Base-by-base conservation (phyloP, 2,329 filamentous ascomycete species). In the Claviceps purpurea region DNA sequence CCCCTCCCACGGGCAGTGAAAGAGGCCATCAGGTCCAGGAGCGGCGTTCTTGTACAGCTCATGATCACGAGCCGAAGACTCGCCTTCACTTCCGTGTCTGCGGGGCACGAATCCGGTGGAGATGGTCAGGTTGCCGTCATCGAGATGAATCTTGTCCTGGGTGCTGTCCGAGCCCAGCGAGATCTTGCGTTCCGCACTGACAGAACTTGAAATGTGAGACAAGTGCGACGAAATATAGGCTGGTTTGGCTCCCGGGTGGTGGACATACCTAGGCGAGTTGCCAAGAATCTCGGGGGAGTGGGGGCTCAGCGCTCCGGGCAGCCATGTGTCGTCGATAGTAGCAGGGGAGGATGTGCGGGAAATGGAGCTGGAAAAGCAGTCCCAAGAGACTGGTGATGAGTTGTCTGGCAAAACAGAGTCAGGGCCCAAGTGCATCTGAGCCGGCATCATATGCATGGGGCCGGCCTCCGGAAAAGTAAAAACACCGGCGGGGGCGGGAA, bases 1-100 rank as follows among this genome's bases (percentile, higher is more conserved):
- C 60, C 81, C 85, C 66, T 85, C 82, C 76, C 85, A 93, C 5
- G 91, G 91, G 76, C 91, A 97, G 72, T 95, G 89, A 73, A 93
- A 97, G 54, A 94, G 79, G 64, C 89, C 89, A 69, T 95, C 88
- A 38, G 75, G 67, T 42, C 77, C 68, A 10, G 83, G 78, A 47
- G 71, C 70, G 51, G 76, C 79, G 59, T 80, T 81, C 65, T 84
- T 83, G 73, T 90, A 91, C 13, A 88, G 72, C 20, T 75, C 77
- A 65, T 90, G 83, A 65, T 82, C 78, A 62, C 81, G 69, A 37
- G 79, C 80, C 57, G 75, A 74, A 26, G 51, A 49, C 66, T 80
- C 77, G 62, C 73, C 73, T 45, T 80, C 77, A 54, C 67, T 72
- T 63, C 69, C 73, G 54, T 71, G 65, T 54, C 75, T 74, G 58